Base-by-base conservation (phyloP, 768 basidiomycete genomes). In the Suillus tomentosus region DNA sequence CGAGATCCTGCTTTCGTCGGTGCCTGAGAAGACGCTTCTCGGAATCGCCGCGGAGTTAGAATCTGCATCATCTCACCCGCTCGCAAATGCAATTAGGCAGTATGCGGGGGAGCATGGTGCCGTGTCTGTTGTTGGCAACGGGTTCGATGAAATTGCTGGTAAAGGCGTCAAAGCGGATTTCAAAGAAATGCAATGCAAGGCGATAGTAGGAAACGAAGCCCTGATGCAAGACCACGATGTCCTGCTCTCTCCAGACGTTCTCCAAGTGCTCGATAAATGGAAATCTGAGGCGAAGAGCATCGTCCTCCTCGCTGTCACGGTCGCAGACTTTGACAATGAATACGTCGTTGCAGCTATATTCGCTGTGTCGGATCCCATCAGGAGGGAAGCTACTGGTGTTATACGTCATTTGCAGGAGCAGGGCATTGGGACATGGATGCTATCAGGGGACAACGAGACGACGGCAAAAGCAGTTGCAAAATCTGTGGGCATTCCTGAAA, bases 401-500 rank as follows among this genome's bases (percentile, higher is more conserved):
- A 75, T 95, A 43, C 71, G 78, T n/a, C 70, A 72, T 47, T 79
- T 94, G 42, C 83, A 81, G 39, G 72, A 77, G 3, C 78, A 79
- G 45, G 84, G 85, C 0, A 82, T 92, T 40, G 79, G 77, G 27
- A 85, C 88, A 0, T 92, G 87, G 85, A 92, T 95, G 85, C 85
- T 94, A 31, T 90, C 91, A 14, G 94, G 94, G 3, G 94, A 95
- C 70, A 86, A 87, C 64, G 81, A 84, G 62, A 72, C 72, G 7
- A 94, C 94, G 0, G 92, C 91, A 0, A 77, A 77, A 57, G 89
- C 92, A 19, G 88, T 95, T 36, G 93, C 90, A 0, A 75, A 74
- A 63, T 77, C 75, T 62, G 86, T 92, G 2, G 91, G 91, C 5
- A 90, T 95, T 61, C 81, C 86, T 0, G 74, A 79, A 45, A 77